Base-by-base conservation (phyloP, 1,284 basidiomycete species). In the Meripilus lineatus region DNA sequence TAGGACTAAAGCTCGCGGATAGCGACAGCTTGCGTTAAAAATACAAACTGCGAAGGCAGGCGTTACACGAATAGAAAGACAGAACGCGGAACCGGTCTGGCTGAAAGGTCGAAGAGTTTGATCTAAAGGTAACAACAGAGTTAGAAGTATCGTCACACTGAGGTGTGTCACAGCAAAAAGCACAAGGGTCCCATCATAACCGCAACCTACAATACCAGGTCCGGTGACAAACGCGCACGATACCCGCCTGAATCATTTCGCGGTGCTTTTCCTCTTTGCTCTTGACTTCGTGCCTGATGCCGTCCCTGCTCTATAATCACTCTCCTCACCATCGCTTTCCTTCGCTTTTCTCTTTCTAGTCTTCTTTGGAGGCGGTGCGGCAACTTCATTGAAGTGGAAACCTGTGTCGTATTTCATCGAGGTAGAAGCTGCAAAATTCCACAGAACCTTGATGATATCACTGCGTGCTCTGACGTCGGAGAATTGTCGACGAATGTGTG, bases 391-490 rank as follows among this genome's bases (percentile, higher is more conserved):
- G 20, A 39, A 39, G 4, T 21, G 20, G 38, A 24, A 4, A 11
- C 38, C 38, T 3, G 38, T 39, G 23, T 23, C 17, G 22, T 39
- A 39, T 23, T 42, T 36, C 28, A 40, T 41, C 32, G 20, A 24
- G 7, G 44, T 49, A 5, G 41, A 35, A 4, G 70, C 63, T 45
- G 87, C 69, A 47, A 75, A 71, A 4, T 54, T 54, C 81, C 83
- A 85, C 44, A 84, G 59, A 3, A 67, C 67, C 44, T 67, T 74
- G 40, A 73, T 69, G 10, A 84, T 72, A 3, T 61, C 60, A 3
- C 57, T 62, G 50, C 85, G 86, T 46, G 74, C 69, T 35, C 84
- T 75, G 40, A 88, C 65, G 54, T 87, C 84, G 18, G 59, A 64
- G 56, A 72, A 78, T 42, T 71, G 60, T 15, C 65, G 58, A 18